Base-by-base conservation (phyloP, 2,329 filamentous ascomycete genomes). In the Cephalotrichum gorgonifer region DNA sequence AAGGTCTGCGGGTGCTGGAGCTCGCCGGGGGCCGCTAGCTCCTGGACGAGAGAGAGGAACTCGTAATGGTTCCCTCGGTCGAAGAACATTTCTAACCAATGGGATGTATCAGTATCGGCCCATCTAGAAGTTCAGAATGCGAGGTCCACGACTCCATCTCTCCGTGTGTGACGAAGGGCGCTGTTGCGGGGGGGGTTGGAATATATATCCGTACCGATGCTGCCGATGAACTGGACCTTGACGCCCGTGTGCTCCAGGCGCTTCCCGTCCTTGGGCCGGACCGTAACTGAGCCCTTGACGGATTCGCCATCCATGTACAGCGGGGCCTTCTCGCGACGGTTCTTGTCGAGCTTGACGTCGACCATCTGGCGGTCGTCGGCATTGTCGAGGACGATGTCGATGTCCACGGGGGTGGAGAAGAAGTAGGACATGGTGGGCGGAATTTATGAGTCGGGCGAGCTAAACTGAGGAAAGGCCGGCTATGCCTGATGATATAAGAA, bases 151-250 rank as follows among this genome's bases (percentile, higher is more conserved):
- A n/a, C n/a, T n/a, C n/a, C n/a, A n/a, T n/a, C n/a, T n/a, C n/a
- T n/a, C n/a, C n/a, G n/a, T n/a, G n/a, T n/a, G n/a, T n/a, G n/a
- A n/a, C n/a, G n/a, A n/a, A n/a, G n/a, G 17, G 12, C 7, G 20
- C 11, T 48, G 15, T n/a, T 20, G 17, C 12, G 25, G 26, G 30
- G 25, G 26, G 22, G 3, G 30, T 35, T 41, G 64, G n/a, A 8
- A 11, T 9, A 20, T 20, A 20, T 17, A 11, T 3, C 35, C 70
- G 54, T 72, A 93, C 88, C 88, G 75, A 98, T 98, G 54, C 90
- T 94, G 64, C 93, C 93, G 60, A 98, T 96, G 73, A 98, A 98
- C 66, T 98, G 93, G 60, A 98, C 91, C 72, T 98, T 98, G 78
- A 98, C 96, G 59, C 93, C 93, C 11, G 90, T 97, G 68, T 98